Base-by-base conservation (phyloP, 371 early-diverging fungal genomes). In the Mucor irregularis region DNA sequence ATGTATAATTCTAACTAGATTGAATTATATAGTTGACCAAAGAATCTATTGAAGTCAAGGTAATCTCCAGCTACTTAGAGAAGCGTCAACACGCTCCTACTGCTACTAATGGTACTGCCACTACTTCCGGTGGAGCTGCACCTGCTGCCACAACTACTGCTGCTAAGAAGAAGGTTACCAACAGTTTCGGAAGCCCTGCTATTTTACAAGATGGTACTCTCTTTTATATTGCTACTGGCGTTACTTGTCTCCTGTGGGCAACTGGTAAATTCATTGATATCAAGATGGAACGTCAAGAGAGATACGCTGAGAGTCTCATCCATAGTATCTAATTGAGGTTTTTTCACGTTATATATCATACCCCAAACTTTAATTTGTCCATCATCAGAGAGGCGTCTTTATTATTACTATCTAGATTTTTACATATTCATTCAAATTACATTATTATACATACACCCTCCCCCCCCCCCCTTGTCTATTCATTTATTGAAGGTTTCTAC, bases 191-290 rank as follows among this genome's bases (percentile, higher is more conserved):
- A n/a, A 43, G 31, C n/a, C 46, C 63, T 22, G 47, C 49, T 3
- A 39, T 67, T 25, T 51, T 67, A 19, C 35, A 30, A 37, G 48
- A 21, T 13, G 67, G 67, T 35, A 62, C 63, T 17, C 38, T 67
- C 25, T 67, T 67, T 40, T 67, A 59, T 9, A 24, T 54, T 48
- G 63, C 48, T 55, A n/a, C 55, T 30, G 35, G 37, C 39, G 52
- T 63, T 7, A 58, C 67, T 55, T 37, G 42, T 25, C 21, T 49
- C 9, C 63, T 67, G 5, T 67, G 67, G 67, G 26, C 25, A 14
- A 62, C 67, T 14, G 67, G 67, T 17, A 62, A 63, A 35, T 31
- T 43, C 7, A 55, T 67, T 14, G 67, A 67, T 47, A 31, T 55
- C 24, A 43, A 62, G 14, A 53, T 42, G 13, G 46, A 67, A 7